phyloP scores from a whole-genome alignment of 2,329 filamentous ascomycete genomes.

The Stachybotrys elegans region DNA sequence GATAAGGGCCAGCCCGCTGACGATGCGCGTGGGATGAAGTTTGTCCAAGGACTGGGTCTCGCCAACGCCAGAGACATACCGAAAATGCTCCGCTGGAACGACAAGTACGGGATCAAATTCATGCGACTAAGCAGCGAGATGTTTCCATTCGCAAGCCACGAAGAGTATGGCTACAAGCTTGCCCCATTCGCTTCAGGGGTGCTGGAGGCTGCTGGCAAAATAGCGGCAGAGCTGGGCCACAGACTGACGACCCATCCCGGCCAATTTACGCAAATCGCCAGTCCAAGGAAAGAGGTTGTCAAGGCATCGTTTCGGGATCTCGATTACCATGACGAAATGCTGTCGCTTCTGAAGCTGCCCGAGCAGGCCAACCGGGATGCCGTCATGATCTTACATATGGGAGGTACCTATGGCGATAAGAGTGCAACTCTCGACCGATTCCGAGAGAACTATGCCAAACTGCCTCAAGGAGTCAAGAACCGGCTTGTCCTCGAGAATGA shows the following conservation, averaged over 20 bases:
- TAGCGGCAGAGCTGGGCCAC: constrained; percentile 75
- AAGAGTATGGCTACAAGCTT: constrained; percentile 79
- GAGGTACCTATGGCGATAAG: constrained; percentile 86
- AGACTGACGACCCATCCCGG: constrained; percentile 87
- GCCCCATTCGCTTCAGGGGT: constrained; percentile 76
- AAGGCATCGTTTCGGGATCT: constrained; percentile 73
- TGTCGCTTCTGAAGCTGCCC: constrained; percentile 70
- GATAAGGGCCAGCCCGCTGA: constrained; percentile 68
- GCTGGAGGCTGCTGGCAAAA: constrained; percentile 69
- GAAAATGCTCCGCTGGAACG: constrained; percentile 89
- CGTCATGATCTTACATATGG: constrained; percentile 93
- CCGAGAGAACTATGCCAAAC: constrained; percentile 62
- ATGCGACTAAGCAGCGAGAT: constrained; percentile 91
- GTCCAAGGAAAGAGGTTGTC: constrained; percentile 73
- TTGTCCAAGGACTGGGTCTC: constrained; percentile 71
- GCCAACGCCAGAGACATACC: constrained; percentile 77
- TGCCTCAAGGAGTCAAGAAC: constrained; percentile 68
- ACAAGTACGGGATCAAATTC: constrained; percentile 86
- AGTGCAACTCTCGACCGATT: constrained; percentile 73
- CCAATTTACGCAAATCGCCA: constrained; percentile 88
- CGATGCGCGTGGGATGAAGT: constrained; percentile 61
- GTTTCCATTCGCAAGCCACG: constrained; percentile 93
- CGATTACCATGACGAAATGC: constrained; percentile 82
- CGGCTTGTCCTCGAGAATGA: constrained; percentile 90
- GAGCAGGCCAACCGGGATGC: constrained; percentile 78